A percentile compares a stretch with the other conserved stretches of the same genome.
Conservation (phyloP, 768 basidiomycete genomes). For the Hericium coralloides region DNA sequence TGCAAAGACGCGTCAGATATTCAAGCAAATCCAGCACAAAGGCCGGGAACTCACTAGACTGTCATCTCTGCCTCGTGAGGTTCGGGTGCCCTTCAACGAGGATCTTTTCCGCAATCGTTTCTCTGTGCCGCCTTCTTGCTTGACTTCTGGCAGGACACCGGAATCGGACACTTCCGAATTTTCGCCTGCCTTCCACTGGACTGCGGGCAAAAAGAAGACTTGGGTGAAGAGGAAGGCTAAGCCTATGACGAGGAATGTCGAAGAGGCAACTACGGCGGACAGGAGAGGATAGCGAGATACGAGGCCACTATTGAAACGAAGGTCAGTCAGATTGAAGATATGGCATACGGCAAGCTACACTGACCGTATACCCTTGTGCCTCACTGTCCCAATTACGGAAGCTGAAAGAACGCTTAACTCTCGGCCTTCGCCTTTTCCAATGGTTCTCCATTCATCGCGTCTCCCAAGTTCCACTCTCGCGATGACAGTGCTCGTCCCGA, state of each 20-base stretch:
- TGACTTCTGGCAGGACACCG: neutral
- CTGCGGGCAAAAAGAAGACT: conserved; percentile 21
- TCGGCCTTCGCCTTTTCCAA: conserved; percentile 63
- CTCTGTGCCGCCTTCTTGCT: neutral
- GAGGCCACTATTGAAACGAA: conserved; percentile 42
- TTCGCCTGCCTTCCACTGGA: conserved; percentile 17
- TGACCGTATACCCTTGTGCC: conserved; percentile 64
- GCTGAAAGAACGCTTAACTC: conserved; percentile 64
- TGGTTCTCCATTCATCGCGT: conserved; percentile 57
- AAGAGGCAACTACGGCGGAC: conserved; percentile 35
- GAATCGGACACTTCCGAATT: neutral
- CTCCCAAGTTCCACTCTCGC: conserved; percentile 72
- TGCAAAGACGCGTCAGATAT: neutral
- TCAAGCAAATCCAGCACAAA: neutral
- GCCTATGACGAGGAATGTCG: conserved; percentile 26
- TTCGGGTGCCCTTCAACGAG: conserved; percentile 12
- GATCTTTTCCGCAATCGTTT: neutral
- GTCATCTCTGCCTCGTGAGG: neutral
- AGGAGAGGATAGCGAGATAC: conserved; percentile 60
- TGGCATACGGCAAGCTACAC: conserved; percentile 6
- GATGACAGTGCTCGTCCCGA: conserved; percentile 36
- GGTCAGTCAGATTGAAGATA: neutral
- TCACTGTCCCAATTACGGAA: conserved; percentile 49
- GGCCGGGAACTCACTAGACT: neutral
- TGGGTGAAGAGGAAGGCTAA: conserved; percentile 22